Conservation (phyloP, 2,329 filamentous ascomycete species). For the Venturia effusa region DNA sequence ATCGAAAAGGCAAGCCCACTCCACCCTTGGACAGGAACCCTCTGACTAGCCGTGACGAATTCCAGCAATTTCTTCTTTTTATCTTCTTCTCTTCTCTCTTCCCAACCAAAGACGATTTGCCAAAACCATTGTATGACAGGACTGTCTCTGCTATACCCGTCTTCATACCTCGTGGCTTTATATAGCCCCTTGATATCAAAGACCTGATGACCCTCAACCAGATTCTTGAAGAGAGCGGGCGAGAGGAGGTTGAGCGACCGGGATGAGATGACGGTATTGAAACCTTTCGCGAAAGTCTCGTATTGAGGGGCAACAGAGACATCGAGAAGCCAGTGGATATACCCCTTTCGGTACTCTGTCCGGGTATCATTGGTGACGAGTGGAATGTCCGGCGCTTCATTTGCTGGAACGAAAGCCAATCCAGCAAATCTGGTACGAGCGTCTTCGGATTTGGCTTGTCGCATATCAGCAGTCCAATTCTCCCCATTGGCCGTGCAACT, state of each 20-base stretch:
- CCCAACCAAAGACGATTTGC: conserved; percentile 60
- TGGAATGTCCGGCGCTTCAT: conserved; percentile 34
- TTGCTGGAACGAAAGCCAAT: neutral
- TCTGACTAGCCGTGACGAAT: conserved; percentile 89
- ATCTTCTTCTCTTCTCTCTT: conserved; percentile 34
- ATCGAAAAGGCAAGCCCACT: conserved; percentile 74
- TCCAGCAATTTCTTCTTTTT: conserved; percentile 72
- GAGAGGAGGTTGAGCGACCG: conserved; percentile 48
- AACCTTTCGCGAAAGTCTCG: conserved; percentile 70
- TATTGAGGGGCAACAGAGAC: conserved; percentile 68
- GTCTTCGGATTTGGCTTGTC: conserved; percentile 15
- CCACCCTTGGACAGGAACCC: conserved; percentile 79
- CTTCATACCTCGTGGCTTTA: conserved; percentile 60
- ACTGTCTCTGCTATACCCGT: conserved; percentile 61
- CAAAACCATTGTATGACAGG: conserved; percentile 71
- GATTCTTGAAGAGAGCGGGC: conserved; percentile 50
- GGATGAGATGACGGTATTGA: conserved; percentile 60
- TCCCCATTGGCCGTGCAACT: conserved; percentile 51
- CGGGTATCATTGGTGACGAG: conserved; percentile 77
- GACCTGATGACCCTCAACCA: conserved; percentile 74
- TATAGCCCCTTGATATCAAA: conserved; percentile 67
- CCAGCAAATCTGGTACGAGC: neutral
- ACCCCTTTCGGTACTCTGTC: conserved; percentile 68
- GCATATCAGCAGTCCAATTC: conserved; percentile 45
- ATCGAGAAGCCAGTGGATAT: conserved; percentile 72